Evolutionary conservation across 805 yeast species (phyloP), one percentile per base, ranked within the genome.

Genomic region (Scheffersomyces amazonensis): DNA sequence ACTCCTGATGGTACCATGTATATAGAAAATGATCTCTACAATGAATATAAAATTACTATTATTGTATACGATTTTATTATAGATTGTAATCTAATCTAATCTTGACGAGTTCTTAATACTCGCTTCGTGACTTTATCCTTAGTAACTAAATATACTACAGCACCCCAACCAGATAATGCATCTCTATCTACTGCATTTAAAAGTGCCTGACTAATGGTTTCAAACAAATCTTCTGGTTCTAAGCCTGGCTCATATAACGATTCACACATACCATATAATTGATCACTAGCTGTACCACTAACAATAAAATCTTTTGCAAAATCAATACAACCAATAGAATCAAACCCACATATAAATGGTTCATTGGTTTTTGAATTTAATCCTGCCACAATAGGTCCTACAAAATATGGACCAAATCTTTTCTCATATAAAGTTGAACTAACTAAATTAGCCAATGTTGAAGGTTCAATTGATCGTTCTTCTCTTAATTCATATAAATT

Each of bases 81-180:
- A n/a, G n/a, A n/a, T n/a, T n/a, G 9, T 20, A 20, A 20, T 20
- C 22, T 20, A 20, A 20, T 30, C 64, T 75, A 93, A 76, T 93
- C 99, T 72, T 91, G 98, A 65, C 99, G 84, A 40, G 96, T 88
- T 71, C 83, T 90, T 66, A 93, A 78, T 53, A 85, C 80, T 56
- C 95, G 80, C 69, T 83, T 89, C 38, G 81, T 77, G 41, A 93
- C 95, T 64, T 87, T 86, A 59, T 91, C 98, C 66, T 89, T 89
- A 33, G 95, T 87, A 36, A 93, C 79, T 39, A 93, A 71, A 64
- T 91, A 91, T 17, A 93, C 98, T 13, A 87, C 85, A 7, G 96
- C 96, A 55, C 99, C 99, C 96, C 97, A 93, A 49, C 99, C 99
- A 21, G 95, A 83, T 41, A 93, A 73, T 5, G 97, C 96, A 65